Base-by-base conservation (phyloP, 192 early-diverging fungal species). In the Geosiphon pyriformis region DNA sequence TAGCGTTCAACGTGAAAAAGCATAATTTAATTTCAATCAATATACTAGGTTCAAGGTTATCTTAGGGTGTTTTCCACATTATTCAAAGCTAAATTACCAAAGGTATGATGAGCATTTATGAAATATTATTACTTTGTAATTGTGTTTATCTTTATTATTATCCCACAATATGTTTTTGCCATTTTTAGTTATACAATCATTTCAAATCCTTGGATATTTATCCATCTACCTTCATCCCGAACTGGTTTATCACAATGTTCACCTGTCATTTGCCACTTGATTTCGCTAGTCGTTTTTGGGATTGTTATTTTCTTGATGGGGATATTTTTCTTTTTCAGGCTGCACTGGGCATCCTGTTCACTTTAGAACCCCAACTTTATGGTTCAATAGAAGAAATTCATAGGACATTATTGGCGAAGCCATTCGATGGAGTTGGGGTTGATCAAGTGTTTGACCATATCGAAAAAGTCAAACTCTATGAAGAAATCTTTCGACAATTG, bases 211-310 rank as follows among this genome's bases (percentile, higher is more conserved):
- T 78, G 3, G 23, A 60, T 10, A 50, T 78, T 2, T 71, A 70
- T 25, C 76, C 76, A 8, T 70, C 74, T 15, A 72, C 72, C 37
- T 78, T 72, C 31, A 25, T 78, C 15, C 67, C 73, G 0, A 66
- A 72, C 35, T 78, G 76, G 76, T 74, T 74, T 17, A 78, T 72
- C 49, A 78, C 76, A 20, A 26, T 78, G 17, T 78, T 78, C 53
- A 49, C 76, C 0, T 78, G 73, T 29, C 55, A 74, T 12, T 64
- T 72, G 26, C 76, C 76, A 4, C 53, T 78, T 8, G 76, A 72
- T 33, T 33, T 78, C 4, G 74, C 76, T 2, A 47, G 70, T 15
- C 60, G 70, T 30, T 31, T 78, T 12, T 78, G 76, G 76, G 76
- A 78, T 53, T 65, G 74, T 10, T 78, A 69, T 27, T 62, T 78